Conservation (phyloP, 176 grass and related monocot genomes). For the Musa itinerans region DNA sequence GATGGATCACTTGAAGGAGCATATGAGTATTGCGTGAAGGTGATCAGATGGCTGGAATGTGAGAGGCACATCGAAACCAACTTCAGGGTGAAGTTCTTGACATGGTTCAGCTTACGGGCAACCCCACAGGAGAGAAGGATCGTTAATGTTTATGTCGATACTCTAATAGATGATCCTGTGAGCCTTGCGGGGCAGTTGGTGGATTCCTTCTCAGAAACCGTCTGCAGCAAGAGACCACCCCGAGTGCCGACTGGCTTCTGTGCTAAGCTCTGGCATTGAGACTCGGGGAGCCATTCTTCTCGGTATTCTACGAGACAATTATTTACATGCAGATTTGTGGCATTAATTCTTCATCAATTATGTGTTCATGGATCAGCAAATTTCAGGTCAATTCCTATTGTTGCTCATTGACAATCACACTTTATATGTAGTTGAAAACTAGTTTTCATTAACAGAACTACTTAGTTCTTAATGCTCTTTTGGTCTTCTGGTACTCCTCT, state of each 20-base stretch:
- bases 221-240: conserved; percentile 56
- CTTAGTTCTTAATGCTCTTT: background rate
- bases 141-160: conserved; percentile 73
- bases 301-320: no score
- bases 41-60: conserved; percentile 79
- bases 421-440: conserved; percentile 6
- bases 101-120: conserved; percentile 95
- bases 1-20: conserved; percentile 49
- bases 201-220: conserved; percentile 77
- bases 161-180: conserved; percentile 79
- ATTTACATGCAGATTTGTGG: conserved; percentile 53
- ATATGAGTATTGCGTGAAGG: conserved; percentile 88
- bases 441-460: background rate
- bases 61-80: conserved; percentile 78
- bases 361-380: conserved; percentile 38
- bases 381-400: conserved; percentile 47
- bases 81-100: conserved; percentile 91
- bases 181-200: conserved; percentile 81
- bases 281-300: background rate
- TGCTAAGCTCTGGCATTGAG: conserved; percentile 88
- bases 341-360: conserved; percentile 81
- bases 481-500: background rate
- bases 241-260: conserved; percentile 64
- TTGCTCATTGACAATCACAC: conserved; percentile 20
- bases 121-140: conserved; percentile 69